Evolutionary conservation across 2,329 filamentous ascomycete species (phyloP).

Genomic region (Fulvia fulva): DNA sequence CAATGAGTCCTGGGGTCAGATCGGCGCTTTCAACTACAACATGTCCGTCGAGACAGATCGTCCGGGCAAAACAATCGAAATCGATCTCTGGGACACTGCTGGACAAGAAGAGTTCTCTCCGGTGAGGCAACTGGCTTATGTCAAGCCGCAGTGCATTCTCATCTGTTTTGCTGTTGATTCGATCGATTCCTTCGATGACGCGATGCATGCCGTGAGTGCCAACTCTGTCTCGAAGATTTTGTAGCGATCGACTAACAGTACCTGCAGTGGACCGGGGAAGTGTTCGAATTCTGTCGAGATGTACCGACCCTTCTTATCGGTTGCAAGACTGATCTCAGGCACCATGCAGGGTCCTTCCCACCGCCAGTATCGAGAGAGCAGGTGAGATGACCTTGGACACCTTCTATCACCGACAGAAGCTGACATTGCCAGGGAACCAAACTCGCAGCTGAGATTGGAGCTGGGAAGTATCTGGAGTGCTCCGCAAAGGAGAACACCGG

Average conservation of each 20-base stretch:
- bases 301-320: not conserved
- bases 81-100: not conserved
- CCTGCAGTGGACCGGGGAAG: not conserved
- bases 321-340: not conserved
- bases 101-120: not conserved
- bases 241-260: not conserved
- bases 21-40: not conserved
- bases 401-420: too few species aligned
- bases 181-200: not conserved
- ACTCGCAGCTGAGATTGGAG: not conserved
- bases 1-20: not conserved
- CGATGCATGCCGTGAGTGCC: not conserved
- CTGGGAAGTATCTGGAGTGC: slow-evolving; percentile 2
- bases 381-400: too few species aligned
- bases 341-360: not conserved
- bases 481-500: not conserved
- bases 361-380: not conserved
- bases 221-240: not conserved
- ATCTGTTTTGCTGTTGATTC: not conserved
- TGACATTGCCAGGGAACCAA: not conserved
- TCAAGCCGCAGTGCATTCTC: not conserved
- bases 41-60: not conserved
- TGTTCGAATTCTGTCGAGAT: not conserved
- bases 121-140: not conserved
- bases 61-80: not conserved